Conservation (phyloP, 176 grass and related monocot species). For the Aegilops umbellulata region DNA sequence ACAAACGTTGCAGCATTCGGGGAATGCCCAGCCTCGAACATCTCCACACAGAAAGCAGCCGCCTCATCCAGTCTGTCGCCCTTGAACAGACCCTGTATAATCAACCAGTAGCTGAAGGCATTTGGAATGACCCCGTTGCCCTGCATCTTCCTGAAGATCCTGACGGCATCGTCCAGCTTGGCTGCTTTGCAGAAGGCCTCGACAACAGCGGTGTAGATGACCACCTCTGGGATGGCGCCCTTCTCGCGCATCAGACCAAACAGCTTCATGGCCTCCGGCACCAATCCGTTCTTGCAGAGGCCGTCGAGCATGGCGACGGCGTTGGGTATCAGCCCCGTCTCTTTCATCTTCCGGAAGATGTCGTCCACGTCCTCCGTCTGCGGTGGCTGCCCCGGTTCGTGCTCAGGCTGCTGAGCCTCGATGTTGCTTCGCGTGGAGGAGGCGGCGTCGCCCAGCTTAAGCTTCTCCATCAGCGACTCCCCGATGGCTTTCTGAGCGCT, state of each 20-base stretch:
- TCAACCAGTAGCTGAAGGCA: constrained; percentile 67
- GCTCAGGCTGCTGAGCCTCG: constrained; percentile 6
- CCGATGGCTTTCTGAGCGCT: constrained; percentile 42
- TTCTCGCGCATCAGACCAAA: constrained; percentile 93
- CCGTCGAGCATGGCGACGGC: constrained; percentile 91
- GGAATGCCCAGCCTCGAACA: constrained; percentile 75
- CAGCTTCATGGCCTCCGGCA: constrained; percentile 94
- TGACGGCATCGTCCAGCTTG: constrained; percentile 70
- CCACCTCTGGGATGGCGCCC: constrained; percentile 87
- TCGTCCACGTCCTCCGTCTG: constrained; percentile 61
- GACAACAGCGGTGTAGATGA: constrained; percentile 86
- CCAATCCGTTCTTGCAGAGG: constrained; percentile 85
- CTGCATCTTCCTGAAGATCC: constrained; percentile 91
- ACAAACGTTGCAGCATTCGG: constrained; percentile 65
- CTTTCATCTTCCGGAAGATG: constrained; percentile 90
- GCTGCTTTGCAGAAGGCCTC: constrained; percentile 78
- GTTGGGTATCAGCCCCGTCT: constrained; percentile 83
- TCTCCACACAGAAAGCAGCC: constrained; percentile 60
- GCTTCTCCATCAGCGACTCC: constrained; percentile 65
- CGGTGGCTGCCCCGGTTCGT: not conserved
- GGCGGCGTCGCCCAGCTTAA: constrained; percentile 42
- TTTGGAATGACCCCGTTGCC: constrained; percentile 81
- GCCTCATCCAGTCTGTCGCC: constrained; percentile 58
- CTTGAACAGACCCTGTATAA: constrained; percentile 69
- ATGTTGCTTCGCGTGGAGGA: not conserved